Evolutionary conservation across 2,329 filamentous ascomycete species (phyloP).

Genomic region (Ramularia collo-cygni): DNA sequence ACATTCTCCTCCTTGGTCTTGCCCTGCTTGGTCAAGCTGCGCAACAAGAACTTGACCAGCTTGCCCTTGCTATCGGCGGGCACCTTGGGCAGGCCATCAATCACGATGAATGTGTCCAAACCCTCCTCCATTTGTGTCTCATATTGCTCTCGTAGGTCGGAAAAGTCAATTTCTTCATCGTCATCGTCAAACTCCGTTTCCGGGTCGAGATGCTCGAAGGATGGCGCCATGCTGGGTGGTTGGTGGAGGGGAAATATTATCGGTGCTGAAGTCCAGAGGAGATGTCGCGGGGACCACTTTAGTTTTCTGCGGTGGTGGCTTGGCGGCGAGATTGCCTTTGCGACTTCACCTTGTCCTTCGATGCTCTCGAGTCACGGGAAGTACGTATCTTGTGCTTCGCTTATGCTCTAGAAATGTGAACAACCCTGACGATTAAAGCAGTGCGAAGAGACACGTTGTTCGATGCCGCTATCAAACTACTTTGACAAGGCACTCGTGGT

Average conservation of each 20-base stretch:
- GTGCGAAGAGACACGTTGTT: no score
- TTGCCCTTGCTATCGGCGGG: conserved; percentile 87
- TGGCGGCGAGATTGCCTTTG: no score
- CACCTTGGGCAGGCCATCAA: conserved; percentile 88
- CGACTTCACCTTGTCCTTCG: no score
- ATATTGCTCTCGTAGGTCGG: conserved; percentile 89
- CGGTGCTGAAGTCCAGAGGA: not conserved
- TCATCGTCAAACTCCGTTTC: conserved; percentile 79
- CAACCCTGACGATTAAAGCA: no score
- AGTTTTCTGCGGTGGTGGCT: no score
- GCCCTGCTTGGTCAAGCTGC: conserved; percentile 83
- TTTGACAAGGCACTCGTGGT: no score
- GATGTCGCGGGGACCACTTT: no score
- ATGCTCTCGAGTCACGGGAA: no score
- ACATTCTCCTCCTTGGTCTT: conserved; percentile 79
- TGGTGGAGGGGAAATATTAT: conserved; percentile 3
- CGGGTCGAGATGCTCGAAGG: conserved; percentile 82
- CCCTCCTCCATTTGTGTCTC: conserved; percentile 95
- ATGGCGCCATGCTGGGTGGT: conserved; percentile 69
- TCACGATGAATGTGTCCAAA: conserved; percentile 90
- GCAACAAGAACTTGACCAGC: conserved; percentile 90
- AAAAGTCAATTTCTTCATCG: conserved; percentile 91
- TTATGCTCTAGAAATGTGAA: no score
- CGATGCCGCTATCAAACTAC: no score
- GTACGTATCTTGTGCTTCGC: no score